These are phyloP conservation scores for Globisporangium viniferum DNA, from an alignment of 352 stramenopile species.

Conservation along the genomic window DNA sequence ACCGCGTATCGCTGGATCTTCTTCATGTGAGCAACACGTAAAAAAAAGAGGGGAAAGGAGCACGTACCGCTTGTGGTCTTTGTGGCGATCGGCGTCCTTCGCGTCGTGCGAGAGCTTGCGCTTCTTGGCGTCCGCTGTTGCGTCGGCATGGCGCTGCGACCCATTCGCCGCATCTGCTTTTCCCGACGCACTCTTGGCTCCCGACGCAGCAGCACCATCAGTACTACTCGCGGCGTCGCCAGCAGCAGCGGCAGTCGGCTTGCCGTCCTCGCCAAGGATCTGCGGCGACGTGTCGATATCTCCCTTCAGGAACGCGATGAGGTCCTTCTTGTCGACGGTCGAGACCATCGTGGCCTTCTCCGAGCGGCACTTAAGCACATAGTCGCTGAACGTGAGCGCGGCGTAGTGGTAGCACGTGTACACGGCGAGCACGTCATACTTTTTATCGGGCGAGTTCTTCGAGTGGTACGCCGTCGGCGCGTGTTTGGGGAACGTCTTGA, in stretches of 20 bases:
- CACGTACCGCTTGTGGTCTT: conserved; percentile 37
- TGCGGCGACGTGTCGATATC: conserved; percentile 79
- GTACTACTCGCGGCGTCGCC: conserved; percentile 1
- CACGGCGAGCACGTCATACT: conserved; percentile 80
- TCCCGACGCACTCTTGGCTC: conserved; percentile 13
- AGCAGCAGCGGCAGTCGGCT: conserved; percentile 4
- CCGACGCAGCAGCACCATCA: neutral
- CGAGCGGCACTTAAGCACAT: conserved; percentile 77
- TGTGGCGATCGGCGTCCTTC: conserved; percentile 25
- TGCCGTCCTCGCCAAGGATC: conserved; percentile 37
- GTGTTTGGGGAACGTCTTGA: conserved; percentile 63
- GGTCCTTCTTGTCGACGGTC: conserved; percentile 86
- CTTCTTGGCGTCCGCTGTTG: conserved; percentile 33
- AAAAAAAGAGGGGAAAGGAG: neutral
- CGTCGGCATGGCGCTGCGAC: neutral
- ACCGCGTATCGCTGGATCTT: neutral
- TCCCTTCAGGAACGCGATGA: conserved; percentile 80
- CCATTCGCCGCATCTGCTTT: conserved; percentile 12
- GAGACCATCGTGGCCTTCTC: conserved; percentile 82
- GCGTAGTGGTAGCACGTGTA: conserved; percentile 80
- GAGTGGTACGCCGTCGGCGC: conserved; percentile 71
- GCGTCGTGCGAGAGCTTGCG: conserved; percentile 34
- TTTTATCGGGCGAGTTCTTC: conserved; percentile 73
- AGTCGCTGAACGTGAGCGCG: conserved; percentile 73
- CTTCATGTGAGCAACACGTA: neutral